Base-by-base conservation (phyloP, 306 rosid species). In the Quercus gilva region DNA sequence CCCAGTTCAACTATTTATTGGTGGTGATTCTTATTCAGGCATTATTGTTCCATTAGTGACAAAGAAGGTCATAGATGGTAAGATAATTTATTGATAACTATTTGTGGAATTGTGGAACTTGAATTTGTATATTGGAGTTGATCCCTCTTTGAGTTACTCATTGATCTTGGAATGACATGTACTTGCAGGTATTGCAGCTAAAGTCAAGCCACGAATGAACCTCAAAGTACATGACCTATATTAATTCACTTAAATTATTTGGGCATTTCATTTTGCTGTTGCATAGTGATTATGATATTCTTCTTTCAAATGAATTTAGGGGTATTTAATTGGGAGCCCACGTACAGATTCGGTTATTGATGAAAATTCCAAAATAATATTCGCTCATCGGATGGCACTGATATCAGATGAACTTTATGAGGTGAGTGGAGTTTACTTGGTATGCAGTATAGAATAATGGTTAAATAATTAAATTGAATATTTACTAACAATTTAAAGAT, bases 381-480 rank as follows among this genome's bases (percentile, higher is more conserved):
- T 74, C 1, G 78, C 79, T 37, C 79, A 80, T 28, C 78, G 78
- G n/a, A 35, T 80, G 83, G 79, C 74, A 20, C 79, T 80, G 2
- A 80, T 80, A 23, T 80, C 83, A 19, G 78, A 74, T 17, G 25
- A 80, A 19, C 83, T 80, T 64, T 80, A 35, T 65, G 83, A 80
- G 79, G 83, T 79, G 49, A 29, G 51, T 43, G 45, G 45, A 41
- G 45, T 7, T 41, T 41, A 41, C 45, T 41, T 41, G 45, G 12
- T 8, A 41, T 41, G 45, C 45, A 8, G 3, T 41, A 41, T 41
- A 41, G 45, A 41, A 41, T 41, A 41, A 41, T 41, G 3, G 3
- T 41, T 41, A 41, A 41, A 41, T 41, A 0, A 41, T 8, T 41
- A 41, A 41, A 2, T 41, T 7, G 45, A 41, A 41, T 41, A 2